These are phyloP conservation scores for Lachancea nothofagi DNA, from an alignment of 805 yeast species.

Conservation along the genomic window DNA sequence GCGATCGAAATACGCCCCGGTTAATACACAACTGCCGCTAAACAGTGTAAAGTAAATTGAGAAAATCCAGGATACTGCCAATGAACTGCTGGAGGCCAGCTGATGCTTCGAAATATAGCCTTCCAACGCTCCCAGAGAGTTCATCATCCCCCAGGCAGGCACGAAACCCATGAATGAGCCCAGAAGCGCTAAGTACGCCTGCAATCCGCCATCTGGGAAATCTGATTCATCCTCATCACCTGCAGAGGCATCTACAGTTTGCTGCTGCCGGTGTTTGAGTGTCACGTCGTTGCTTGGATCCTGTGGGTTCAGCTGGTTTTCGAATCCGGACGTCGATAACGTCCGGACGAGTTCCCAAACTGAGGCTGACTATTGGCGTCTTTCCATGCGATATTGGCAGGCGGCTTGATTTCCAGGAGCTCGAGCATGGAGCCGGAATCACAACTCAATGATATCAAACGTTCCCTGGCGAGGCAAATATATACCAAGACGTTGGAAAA, in stretches of 20 bases:
- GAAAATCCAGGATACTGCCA: slow-evolving; percentile 62
- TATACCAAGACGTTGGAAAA: too few relatives aligned
- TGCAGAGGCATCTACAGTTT: background rate
- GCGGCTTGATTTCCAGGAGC: background rate
- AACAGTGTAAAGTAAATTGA: slow-evolving; percentile 52
- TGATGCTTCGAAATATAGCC: slow-evolving; percentile 54
- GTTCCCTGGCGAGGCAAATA: too few relatives aligned
- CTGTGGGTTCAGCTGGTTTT: background rate
- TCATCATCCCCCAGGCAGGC: slow-evolving; percentile 55
- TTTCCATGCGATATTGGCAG: background rate
- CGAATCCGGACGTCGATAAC: too few relatives aligned
- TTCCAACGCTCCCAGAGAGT: slow-evolving; percentile 62
- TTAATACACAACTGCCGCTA: slow-evolving; percentile 47
- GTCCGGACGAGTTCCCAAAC: background rate
- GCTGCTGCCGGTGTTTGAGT: background rate
- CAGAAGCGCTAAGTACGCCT: slow-evolving; percentile 52
- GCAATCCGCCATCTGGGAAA: slow-evolving; percentile 51
- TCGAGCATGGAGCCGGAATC: too few relatives aligned
- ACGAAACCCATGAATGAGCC: slow-evolving; percentile 58
- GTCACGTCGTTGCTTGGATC: background rate
- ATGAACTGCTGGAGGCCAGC: slow-evolving; percentile 41
- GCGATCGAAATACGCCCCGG: slow-evolving; percentile 59
- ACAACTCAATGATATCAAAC: too few relatives aligned
- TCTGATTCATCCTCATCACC: slow-evolving; percentile 23
- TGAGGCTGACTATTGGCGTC: background rate